Evolutionary conservation across 345 rosid genomes (phyloP).

Genomic region (Clarkia xantiana): DNA sequence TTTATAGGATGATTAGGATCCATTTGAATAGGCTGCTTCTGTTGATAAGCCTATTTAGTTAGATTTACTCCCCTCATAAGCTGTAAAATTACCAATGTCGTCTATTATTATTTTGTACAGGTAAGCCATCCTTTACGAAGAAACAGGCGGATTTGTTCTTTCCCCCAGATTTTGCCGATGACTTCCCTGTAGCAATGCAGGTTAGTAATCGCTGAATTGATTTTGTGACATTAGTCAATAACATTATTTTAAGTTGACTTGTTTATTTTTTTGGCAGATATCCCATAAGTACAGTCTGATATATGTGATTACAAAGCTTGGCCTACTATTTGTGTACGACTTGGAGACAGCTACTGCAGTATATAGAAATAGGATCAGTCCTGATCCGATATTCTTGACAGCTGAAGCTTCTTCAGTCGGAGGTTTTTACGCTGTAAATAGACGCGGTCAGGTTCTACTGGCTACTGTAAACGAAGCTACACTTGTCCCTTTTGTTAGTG

Average conservation of each 20-base stretch:
- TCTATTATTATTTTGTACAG: slow-evolving; percentile 20
- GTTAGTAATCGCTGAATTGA: slow-evolving; percentile 7
- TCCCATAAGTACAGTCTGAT: slow-evolving; percentile 91
- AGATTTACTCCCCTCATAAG: no score
- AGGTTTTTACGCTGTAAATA: slow-evolving; percentile 87
- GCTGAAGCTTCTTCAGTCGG: slow-evolving; percentile 80
- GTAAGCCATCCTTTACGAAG: slow-evolving; percentile 86
- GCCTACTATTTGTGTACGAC: slow-evolving; percentile 92
- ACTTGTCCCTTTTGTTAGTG: slow-evolving; percentile 88
- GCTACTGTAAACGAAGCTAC: slow-evolving; percentile 95
- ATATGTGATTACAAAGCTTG: slow-evolving; percentile 90
- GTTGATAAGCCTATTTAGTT: no score
- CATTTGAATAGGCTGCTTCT: no score
- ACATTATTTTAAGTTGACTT: neutral
- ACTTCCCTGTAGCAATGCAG: slow-evolving; percentile 99
- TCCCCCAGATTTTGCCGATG: slow-evolving; percentile 98
- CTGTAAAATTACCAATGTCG: no score
- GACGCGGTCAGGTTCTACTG: slow-evolving; percentile 77
- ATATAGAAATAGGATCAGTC: slow-evolving; percentile 93
- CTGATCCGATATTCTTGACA: slow-evolving; percentile 97
- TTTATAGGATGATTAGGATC: no score
- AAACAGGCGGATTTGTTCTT: slow-evolving; percentile 97
- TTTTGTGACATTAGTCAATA: neutral
- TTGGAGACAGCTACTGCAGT: slow-evolving; percentile 96
- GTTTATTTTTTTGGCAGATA: slow-evolving; percentile 42